Evolutionary conservation across 768 basidiomycete species (phyloP).

Genomic region (Rhizopogon rudus): DNA sequence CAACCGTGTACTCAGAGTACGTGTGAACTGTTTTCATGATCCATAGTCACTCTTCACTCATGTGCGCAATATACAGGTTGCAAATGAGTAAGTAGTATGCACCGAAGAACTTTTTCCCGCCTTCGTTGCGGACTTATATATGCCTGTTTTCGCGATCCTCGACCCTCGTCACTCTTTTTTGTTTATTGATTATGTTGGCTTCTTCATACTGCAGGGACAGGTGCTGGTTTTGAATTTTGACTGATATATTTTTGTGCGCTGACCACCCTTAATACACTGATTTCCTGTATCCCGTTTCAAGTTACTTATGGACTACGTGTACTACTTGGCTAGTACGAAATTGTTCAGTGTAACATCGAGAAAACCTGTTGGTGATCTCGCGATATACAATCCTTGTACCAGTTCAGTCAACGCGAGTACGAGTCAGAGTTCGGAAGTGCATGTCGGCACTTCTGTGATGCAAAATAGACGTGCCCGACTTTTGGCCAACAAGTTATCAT

Average conservation of each 20-base stretch:
- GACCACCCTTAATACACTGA: neutral
- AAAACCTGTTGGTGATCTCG: neutral
- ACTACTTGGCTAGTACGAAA: neutral
- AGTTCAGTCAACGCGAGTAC: no score
- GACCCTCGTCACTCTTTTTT: neutral
- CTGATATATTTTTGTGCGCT: neutral
- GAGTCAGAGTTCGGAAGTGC: no score
- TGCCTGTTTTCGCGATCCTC: no score
- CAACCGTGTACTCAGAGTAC: constrained; percentile 22
- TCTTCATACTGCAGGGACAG: neutral
- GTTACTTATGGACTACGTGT: neutral
- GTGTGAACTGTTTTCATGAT: constrained; percentile 3
- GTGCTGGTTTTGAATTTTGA: neutral
- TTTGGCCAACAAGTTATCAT: no score
- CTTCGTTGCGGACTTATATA: neutral
- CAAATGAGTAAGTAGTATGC: neutral
- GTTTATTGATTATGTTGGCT: neutral
- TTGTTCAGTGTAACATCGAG: neutral
- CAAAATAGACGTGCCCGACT: no score
- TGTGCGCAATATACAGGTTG: neutral
- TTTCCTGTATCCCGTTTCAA: neutral
- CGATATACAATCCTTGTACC: no score
- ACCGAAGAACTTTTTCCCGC: neutral
- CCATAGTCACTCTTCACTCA: neutral
- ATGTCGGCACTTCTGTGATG: no score